Conservation (phyloP, 2,329 filamentous ascomycete genomes). For the Lachnellula arida region DNA sequence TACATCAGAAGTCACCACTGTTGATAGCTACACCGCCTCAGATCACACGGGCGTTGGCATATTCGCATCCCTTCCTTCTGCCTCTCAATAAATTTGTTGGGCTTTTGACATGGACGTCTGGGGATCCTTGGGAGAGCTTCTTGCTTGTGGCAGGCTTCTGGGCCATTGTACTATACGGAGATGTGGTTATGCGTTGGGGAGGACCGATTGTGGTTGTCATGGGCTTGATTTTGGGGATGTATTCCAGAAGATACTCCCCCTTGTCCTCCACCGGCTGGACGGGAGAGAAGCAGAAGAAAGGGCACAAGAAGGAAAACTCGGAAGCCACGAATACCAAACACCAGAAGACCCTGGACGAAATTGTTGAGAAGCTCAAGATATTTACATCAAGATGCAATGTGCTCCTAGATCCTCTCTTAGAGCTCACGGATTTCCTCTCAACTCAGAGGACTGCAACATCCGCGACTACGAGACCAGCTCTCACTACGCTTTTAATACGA, state of each 20-base stretch:
- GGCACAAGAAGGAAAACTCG: slow-evolving; percentile 41
- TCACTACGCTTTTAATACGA: slow-evolving; percentile 84
- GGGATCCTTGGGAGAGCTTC: slow-evolving; percentile 96
- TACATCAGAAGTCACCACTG: slow-evolving; percentile 93
- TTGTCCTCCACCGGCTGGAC: slow-evolving; percentile 80
- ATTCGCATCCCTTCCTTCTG: slow-evolving; percentile 90
- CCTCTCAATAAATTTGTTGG: slow-evolving; percentile 83
- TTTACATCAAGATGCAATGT: slow-evolving; percentile 92
- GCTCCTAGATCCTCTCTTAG: slow-evolving; percentile 80
- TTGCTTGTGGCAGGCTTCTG: slow-evolving; percentile 81
- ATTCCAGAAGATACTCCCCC: slow-evolving; percentile 82
- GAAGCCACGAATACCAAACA: slow-evolving; percentile 67
- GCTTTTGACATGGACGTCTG: slow-evolving; percentile 87
- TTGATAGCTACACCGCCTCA: slow-evolving; percentile 91
- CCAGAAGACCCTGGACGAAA: slow-evolving; percentile 94
- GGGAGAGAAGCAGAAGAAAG: slow-evolving; percentile 51
- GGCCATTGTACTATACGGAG: slow-evolving; percentile 81
- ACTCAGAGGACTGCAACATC: slow-evolving; percentile 87
- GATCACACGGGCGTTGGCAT: slow-evolving; percentile 88
- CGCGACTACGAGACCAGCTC: slow-evolving; percentile 81
- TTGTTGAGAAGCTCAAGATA: slow-evolving; percentile 86
- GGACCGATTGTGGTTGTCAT: slow-evolving; percentile 80
- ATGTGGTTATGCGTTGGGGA: slow-evolving; percentile 71
- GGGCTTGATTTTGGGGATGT: slow-evolving; percentile 85
- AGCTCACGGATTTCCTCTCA: slow-evolving; percentile 87